A percentile compares a stretch with the other conserved stretches of the same genome.
Conservation (phyloP, 2,329 filamentous ascomycete species). For the Cercospora beticola region DNA sequence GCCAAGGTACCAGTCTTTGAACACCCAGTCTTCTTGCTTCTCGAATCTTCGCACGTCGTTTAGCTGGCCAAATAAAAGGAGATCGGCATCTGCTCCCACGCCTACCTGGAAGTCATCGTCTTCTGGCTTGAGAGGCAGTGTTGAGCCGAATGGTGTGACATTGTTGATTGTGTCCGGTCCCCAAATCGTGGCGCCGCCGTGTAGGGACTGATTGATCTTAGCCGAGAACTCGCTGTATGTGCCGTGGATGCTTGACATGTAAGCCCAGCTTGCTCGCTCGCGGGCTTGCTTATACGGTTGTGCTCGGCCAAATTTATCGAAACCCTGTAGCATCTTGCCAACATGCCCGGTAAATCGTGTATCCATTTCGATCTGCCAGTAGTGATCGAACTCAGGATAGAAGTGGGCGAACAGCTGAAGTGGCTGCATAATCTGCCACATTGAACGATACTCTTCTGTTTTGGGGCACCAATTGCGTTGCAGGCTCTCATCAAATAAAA, state of each 20-base stretch:
- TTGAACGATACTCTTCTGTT: slow-evolving; percentile 73
- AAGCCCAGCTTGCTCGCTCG: slow-evolving; percentile 70
- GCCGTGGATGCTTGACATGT: slow-evolving; percentile 60
- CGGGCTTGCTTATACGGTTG: slow-evolving; percentile 68
- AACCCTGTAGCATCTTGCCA: slow-evolving; percentile 51
- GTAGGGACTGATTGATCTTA: slow-evolving; percentile 46
- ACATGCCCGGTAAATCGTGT: slow-evolving; percentile 71
- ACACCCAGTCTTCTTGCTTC: slow-evolving; percentile 34
- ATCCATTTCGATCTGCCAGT: slow-evolving; percentile 87
- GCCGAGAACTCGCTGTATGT: slow-evolving; percentile 9
- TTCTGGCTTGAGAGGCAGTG: slow-evolving; percentile 55
- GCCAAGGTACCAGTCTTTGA: slow-evolving; percentile 37
- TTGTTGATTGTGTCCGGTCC: slow-evolving; percentile 52
- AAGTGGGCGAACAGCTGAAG: slow-evolving; percentile 49
- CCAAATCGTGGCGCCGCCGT: slow-evolving; percentile 62
- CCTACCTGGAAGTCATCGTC: slow-evolving; percentile 67
- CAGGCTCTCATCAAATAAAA: slow-evolving; percentile 86
- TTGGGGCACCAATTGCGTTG: slow-evolving; percentile 69
- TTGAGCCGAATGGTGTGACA: slow-evolving; percentile 60
- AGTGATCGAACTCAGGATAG: slow-evolving; percentile 48
- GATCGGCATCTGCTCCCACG: slow-evolving; percentile 68
- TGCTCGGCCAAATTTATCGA: slow-evolving; percentile 54
- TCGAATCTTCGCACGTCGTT: slow-evolving; percentile 57
- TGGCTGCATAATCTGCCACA: slow-evolving; percentile 58
- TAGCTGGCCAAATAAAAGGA: slow-evolving; percentile 69